phyloP scores from a whole-genome alignment of 768 basidiomycete genomes.

The Lenzites betulinus region DNA sequence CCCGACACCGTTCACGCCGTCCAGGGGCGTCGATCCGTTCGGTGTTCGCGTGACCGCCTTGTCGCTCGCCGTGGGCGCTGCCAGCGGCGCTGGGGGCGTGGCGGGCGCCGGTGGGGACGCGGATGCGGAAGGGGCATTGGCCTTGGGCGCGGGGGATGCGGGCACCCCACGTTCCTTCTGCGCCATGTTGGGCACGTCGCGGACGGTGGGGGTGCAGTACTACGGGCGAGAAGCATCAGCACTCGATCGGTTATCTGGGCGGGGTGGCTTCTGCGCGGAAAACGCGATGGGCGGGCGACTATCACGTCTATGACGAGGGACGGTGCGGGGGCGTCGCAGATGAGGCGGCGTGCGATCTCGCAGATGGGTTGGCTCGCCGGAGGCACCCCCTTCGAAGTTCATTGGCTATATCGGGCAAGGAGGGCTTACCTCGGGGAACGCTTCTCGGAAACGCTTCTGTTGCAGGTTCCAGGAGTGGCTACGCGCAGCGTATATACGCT shows the following conservation, averaged over 20 bases:
- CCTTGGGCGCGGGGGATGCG: slow-evolving; percentile 28
- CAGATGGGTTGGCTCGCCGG: neutral
- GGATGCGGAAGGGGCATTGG: too few species aligned
- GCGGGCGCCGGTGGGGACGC: neutral
- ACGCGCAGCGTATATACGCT: slow-evolving; percentile 69
- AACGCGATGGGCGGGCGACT: neutral
- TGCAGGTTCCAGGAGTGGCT: slow-evolving; percentile 87
- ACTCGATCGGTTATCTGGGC: neutral
- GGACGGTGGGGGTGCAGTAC: slow-evolving; percentile 68
- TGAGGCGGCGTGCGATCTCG: slow-evolving; percentile 5
- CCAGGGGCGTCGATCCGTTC: slow-evolving; percentile 16
- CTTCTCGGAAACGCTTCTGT: slow-evolving; percentile 81
- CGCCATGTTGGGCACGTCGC: slow-evolving; percentile 93
- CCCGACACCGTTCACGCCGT: slow-evolving; percentile 20
- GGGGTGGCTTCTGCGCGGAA: too few species aligned
- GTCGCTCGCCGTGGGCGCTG: slow-evolving; percentile 4
- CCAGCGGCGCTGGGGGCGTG: neutral
- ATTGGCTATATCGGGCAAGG: slow-evolving; percentile 1
- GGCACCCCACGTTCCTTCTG: slow-evolving; percentile 67
- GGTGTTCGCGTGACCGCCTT: slow-evolving; percentile 12
- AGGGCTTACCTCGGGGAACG: slow-evolving; percentile 78
- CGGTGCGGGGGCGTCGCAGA: neutral
- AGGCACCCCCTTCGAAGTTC: neutral
- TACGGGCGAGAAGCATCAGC: slow-evolving; percentile 37
- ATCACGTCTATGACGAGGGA: neutral